Evolutionary conservation across 495 filamentous ascomycete species (phyloP), one percentile per base, ranked within the genome.

Genomic region (Daldinia loculata): DNA sequence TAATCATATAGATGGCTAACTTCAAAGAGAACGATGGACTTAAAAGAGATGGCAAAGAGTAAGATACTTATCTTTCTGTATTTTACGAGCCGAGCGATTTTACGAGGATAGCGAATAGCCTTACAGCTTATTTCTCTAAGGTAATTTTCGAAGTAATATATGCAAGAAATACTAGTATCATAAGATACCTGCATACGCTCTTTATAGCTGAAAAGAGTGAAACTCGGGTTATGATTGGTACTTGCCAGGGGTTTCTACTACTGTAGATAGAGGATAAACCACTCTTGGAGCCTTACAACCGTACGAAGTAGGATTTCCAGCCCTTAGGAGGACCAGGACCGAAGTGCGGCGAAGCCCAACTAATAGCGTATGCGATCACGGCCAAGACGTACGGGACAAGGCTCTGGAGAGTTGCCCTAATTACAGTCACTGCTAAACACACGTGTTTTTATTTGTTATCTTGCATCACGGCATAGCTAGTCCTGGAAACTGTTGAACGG

Each of bases 331-430:
- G 22, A 27, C 12, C 3, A 38, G 30, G 34, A 36, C 6, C 14
- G 14, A 14, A 56, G 8, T 32, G 14, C 29, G 29, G 30, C 32
- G n/a, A 56, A 56, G 53, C 32, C 53, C 29, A 19, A 38, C 30
- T 34, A 56, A 57, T 27, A 22, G 32, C 8, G 55, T 24, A 36
- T 57, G 43, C 43, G 55, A 57, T 38, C 55, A 57, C 36, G 55
- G 32, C 4, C 4, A 29, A 29, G 27, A 29, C 6, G 27, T 29
- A 15, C 22, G 17, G 1, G 29, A 17, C n/a, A n/a, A 22, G 14
- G 22, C n/a, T 43, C 1, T 14, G 14, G 22, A 19, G 5, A 14
- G 8, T 11, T 15, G 0, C 9, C 6, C 38, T 38, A 59, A 43
- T 27, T 15, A 19, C n/a, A 59, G 9, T 0, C 12, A 29, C 1